Base-by-base conservation (phyloP, 441 rosid species). In the Pelargonium citronellum region DNA sequence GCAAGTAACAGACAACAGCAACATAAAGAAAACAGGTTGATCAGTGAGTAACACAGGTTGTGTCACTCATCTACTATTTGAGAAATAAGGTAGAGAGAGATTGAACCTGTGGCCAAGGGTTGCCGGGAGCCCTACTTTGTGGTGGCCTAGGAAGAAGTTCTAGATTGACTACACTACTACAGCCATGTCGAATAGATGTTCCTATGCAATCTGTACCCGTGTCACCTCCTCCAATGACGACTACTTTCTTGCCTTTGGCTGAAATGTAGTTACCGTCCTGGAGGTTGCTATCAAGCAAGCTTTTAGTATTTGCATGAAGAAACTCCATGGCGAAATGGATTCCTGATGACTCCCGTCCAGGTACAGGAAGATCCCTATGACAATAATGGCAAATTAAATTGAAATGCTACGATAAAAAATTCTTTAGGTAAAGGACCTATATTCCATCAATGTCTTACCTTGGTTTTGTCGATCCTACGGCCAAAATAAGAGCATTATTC, bases 161-260 rank as follows among this genome's bases (percentile, higher is more conserved):
- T 5, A 96, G 83, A 80, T 96, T 96, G 43, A 90, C 86, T 1
- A 96, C n/a, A 72, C 76, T 83, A 70, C 65, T 84, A 74, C 98
- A 96, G 51, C 98, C 98, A 79, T 96, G 99, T 15, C 99, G 92
- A 73, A 96, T 88, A 5, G 99, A 96, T 70, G 99, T 96, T 68
- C 98, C 99, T 1, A 96, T 88, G 76, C 99, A 96, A 82, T 96
- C 99, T 16, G 98, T 96, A n/a, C 99, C 99, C 0, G 99, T 96
- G 82, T 96, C 99, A 53, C 99, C 99, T 72, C 99, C 99, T 65
- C 99, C 99, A 71, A 96, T 96, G 73, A 96, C 99, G 0, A 93
- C 94, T 43, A 93, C 96, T 81, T 88, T 96, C 85, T 93, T 96
- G 39, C 92, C 98, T 73, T 90, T 87, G 4, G 98, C 99, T 9